phyloP scores from a whole-genome alignment of 2,329 filamentous ascomycete genomes.

The Calonectria pseudoturangicola region DNA sequence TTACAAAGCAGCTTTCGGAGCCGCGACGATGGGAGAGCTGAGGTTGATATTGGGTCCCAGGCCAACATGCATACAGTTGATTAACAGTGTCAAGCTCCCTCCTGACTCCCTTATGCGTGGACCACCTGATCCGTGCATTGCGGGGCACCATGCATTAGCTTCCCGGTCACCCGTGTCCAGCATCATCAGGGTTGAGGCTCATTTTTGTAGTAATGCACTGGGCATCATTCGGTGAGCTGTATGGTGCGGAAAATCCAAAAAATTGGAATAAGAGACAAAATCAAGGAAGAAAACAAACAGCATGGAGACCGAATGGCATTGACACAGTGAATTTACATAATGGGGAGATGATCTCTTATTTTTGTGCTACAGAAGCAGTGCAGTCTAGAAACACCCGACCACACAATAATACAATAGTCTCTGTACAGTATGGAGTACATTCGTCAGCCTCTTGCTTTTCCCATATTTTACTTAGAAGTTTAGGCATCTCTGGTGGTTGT shows the following conservation, averaged over 20 bases:
- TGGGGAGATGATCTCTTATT: conserved; percentile 37
- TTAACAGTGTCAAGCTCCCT: conserved; percentile 42
- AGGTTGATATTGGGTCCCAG: conserved; percentile 50
- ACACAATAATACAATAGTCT: conserved; percentile 41
- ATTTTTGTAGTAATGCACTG: conserved; percentile 27
- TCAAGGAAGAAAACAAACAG: not conserved
- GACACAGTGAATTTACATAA: not conserved
- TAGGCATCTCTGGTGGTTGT: conserved; percentile 72
- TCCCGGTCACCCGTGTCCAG: not conserved
- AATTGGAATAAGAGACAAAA: not conserved
- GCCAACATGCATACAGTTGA: conserved; percentile 46
- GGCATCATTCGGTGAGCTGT: not conserved
- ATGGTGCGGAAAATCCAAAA: not conserved
- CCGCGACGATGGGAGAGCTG: conserved; percentile 31
- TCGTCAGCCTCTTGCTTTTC: not conserved
- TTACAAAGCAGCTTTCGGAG: not conserved
- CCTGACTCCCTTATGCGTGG: conserved; percentile 1
- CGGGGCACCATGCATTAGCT: conserved; percentile 46
- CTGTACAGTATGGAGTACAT: conserved; percentile 47
- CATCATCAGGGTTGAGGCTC: not conserved
- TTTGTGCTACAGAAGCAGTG: conserved; percentile 34
- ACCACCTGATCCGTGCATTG: conserved; percentile 55
- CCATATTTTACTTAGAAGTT: conserved; percentile 17
- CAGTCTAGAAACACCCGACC: conserved; percentile 1
- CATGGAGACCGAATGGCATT: not conserved